phyloP scores from a whole-genome alignment of 1,284 basidiomycete species.

The Mycena sp. region DNA sequence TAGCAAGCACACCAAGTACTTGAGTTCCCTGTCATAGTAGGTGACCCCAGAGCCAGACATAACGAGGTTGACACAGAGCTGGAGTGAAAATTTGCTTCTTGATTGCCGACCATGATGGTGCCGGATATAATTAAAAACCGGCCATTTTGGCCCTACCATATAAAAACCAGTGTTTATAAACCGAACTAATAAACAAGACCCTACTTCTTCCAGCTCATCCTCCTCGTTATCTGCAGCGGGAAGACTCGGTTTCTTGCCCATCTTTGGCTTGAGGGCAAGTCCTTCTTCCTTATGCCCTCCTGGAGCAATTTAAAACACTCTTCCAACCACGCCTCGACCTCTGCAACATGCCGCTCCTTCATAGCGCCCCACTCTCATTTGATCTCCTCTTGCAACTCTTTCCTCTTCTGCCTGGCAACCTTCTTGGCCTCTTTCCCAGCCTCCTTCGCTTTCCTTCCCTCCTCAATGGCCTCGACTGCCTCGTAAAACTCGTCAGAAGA shows the following conservation, averaged over 20 bases:
- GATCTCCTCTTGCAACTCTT: background rate
- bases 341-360: background rate
- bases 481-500: constrained; percentile 7
- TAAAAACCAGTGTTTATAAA: too few species aligned
- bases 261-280: constrained; percentile 12
- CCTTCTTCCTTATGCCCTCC: constrained; percentile 2
- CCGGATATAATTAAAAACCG: too few species aligned
- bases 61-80: too few species aligned
- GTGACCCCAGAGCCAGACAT: too few species aligned
- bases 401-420: background rate
- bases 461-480: background rate
- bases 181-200: too few species aligned
- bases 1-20: too few species aligned
- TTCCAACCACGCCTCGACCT: background rate
- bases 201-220: too few species aligned
- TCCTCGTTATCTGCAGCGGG: too few species aligned
- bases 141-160: too few species aligned
- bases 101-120: too few species aligned
- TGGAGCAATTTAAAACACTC: background rate
- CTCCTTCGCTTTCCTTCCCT: background rate
- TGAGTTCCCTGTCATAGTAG: too few species aligned
- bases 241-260: background rate
- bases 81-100: too few species aligned
- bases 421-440: background rate
- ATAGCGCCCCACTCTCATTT: constrained; percentile 3